A percentile compares a stretch with the other conserved stretches of the same genome.
These are phyloP conservation scores for Dioscorea alata DNA, from an alignment of 106 monocot genomes.

Conservation along the genomic window DNA sequence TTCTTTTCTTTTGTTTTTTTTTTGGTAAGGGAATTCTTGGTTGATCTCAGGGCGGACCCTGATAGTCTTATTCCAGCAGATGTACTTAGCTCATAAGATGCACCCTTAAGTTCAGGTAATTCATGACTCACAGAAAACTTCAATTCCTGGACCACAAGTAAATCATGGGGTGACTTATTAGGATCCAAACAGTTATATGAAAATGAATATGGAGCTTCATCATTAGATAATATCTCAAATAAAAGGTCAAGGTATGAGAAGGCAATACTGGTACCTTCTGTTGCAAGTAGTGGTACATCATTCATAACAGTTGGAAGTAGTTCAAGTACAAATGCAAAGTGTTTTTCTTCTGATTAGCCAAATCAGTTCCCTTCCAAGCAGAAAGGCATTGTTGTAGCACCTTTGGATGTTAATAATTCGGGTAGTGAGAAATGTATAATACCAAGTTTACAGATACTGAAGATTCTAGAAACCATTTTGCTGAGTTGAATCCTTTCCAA, in stretches of 20 bases:
- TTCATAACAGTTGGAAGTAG: conserved; percentile 36
- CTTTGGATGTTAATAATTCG: conserved; percentile 1
- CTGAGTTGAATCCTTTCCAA: conserved; percentile 88
- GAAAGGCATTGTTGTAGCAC: conserved; percentile 17
- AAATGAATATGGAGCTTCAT: conserved; percentile 9
- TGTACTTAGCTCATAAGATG: conserved; percentile 57
- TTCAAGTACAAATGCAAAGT: conserved; percentile 22
- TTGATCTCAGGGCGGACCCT: conserved; percentile 97
- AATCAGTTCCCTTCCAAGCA: conserved; percentile 24
- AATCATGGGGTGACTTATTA: conserved; percentile 13
- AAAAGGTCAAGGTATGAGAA: conserved; percentile 28
- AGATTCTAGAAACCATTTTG: conserved; percentile 62
- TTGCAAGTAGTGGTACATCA: conserved; percentile 24
- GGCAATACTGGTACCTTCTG: conserved; percentile 10
- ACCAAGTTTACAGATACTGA: conserved; percentile 22
- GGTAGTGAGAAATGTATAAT: conserved; percentile 9
- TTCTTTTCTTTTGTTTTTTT: neutral
- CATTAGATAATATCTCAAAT: conserved; percentile 17
- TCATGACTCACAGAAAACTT: conserved; percentile 16
- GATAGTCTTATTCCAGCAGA: conserved; percentile 92
- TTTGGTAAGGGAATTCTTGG: conserved; percentile 82
- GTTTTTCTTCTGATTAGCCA: conserved; percentile 13
- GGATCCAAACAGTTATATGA: conserved; percentile 12
- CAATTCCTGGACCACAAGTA: conserved; percentile 15
- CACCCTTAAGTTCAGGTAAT: conserved; percentile 33